These are phyloP conservation scores for Endotrypanum monterogeii DNA, from an alignment of 208 protist species.

Conservation along the genomic window DNA sequence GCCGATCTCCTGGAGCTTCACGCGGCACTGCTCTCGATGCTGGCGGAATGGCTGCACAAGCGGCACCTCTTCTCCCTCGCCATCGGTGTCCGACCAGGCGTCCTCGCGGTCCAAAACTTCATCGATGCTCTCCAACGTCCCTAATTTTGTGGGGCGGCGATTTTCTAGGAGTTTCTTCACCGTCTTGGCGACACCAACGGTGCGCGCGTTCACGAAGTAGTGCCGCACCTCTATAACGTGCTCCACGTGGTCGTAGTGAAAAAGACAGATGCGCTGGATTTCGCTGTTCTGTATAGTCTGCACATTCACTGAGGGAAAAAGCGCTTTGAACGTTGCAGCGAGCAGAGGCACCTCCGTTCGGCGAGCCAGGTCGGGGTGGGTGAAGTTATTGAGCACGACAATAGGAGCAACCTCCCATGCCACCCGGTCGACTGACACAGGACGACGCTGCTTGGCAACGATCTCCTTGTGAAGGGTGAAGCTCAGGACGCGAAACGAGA, in stretches of 20 bases:
- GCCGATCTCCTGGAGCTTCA: slow-evolving; percentile 92
- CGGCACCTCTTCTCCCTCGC: slow-evolving; percentile 90
- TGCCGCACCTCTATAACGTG: slow-evolving; percentile 90
- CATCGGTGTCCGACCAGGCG: slow-evolving; percentile 89
- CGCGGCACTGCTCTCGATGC: slow-evolving; percentile 87
- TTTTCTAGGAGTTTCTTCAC: slow-evolving; percentile 90
- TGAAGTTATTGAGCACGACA: slow-evolving; percentile 93
- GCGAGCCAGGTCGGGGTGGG: slow-evolving; percentile 57
- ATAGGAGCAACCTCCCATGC: slow-evolving; percentile 89
- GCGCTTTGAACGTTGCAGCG: slow-evolving; percentile 82
- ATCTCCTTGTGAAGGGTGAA: slow-evolving; percentile 90
- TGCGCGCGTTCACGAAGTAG: slow-evolving; percentile 85
- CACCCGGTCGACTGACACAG: slow-evolving; percentile 47
- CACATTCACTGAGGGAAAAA: slow-evolving; percentile 86
- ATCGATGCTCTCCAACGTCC: slow-evolving; percentile 76
- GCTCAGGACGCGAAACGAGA: slow-evolving; percentile 87
- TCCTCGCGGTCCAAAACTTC: slow-evolving; percentile 84
- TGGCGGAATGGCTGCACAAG: slow-evolving; percentile 86
- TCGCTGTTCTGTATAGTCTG: slow-evolving; percentile 78
- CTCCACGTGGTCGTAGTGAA: slow-evolving; percentile 89
- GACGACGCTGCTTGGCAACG: slow-evolving; percentile 70
- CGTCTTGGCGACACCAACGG: slow-evolving; percentile 76
- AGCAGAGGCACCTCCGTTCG: slow-evolving; percentile 81
- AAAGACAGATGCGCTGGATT: slow-evolving; percentile 85
- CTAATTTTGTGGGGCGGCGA: slow-evolving; percentile 80